Conservation (phyloP, 352 stramenopile species). For the Plasmopara viticola region DNA sequence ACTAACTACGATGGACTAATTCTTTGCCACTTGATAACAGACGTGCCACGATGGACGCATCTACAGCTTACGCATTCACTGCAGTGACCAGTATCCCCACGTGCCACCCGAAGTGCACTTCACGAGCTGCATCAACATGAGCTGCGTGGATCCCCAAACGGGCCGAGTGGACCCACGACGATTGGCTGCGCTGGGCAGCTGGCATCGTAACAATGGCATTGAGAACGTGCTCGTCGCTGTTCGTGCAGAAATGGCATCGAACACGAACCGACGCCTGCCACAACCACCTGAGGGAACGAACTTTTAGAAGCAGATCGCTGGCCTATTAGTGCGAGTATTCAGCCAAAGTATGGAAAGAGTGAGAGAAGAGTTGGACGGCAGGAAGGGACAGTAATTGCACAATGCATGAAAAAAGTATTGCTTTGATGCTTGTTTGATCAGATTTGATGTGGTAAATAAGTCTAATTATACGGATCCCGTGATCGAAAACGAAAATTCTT, state of each 20-base stretch:
- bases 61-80: slow-evolving; percentile 94
- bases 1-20: too few relatives aligned
- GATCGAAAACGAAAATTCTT: slow-evolving; percentile 21
- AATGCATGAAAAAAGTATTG: too few relatives aligned
- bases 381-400: background rate
- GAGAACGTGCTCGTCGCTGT: slow-evolving; percentile 87
- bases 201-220: slow-evolving; percentile 87
- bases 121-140: slow-evolving; percentile 97
- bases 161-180: slow-evolving; percentile 76
- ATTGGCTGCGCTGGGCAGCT: slow-evolving; percentile 61
- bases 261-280: slow-evolving; percentile 84
- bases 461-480: slow-evolving; percentile 18
- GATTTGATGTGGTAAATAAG: background rate
- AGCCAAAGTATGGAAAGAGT: background rate
- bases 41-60: slow-evolving; percentile 94
- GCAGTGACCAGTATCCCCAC: slow-evolving; percentile 92
- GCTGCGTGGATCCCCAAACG: slow-evolving; percentile 89
- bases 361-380: slow-evolving; percentile 6
- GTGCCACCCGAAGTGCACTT: slow-evolving; percentile 92
- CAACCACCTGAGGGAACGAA: slow-evolving; percentile 87
- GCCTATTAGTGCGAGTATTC: too few relatives aligned
- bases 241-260: slow-evolving; percentile 85
- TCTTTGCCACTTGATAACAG: slow-evolving; percentile 26
- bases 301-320: slow-evolving; percentile 66
- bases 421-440: too few relatives aligned